Conservation (phyloP, 805 yeast genomes). For the Ogataea nonfermentans region DNA sequence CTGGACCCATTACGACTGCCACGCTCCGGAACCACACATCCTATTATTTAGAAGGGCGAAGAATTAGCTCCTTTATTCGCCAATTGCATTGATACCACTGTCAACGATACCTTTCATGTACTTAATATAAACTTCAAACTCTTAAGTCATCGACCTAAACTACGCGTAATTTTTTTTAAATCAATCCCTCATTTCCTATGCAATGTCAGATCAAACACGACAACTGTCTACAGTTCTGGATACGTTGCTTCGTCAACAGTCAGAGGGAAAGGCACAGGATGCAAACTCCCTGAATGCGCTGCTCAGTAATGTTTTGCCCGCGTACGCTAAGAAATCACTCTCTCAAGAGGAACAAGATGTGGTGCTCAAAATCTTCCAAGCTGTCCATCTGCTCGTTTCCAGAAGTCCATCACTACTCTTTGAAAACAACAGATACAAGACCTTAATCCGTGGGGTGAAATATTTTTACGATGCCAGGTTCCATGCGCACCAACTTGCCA, state of each 20-base stretch:
- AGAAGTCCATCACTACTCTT: conserved; percentile 27
- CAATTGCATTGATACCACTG: conserved; percentile 7
- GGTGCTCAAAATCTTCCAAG: conserved; percentile 30
- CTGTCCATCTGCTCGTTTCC: conserved; percentile 23
- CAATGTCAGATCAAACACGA: conserved; percentile 25
- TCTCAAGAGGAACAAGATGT: conserved; percentile 19
- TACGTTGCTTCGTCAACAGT: conserved; percentile 26
- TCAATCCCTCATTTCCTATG: neutral
- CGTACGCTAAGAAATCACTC: conserved; percentile 19
- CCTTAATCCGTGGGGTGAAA: conserved; percentile 21
- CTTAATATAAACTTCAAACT: conserved; percentile 6
- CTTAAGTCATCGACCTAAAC: neutral
- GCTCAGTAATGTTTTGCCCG: conserved; percentile 29
- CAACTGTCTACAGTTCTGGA: conserved; percentile 30
- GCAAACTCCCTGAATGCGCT: conserved; percentile 32
- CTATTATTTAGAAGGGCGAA: conserved; percentile 74
- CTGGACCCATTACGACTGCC: conserved; percentile 98
- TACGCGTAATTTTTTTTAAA: conserved; percentile 10
- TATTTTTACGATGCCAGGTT: conserved; percentile 28
- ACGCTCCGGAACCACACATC: conserved; percentile 98
- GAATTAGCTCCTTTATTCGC: conserved; percentile 12
- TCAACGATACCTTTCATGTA: conserved; percentile 8
- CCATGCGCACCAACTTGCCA: conserved; percentile 23
- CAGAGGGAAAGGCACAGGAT: conserved; percentile 27
- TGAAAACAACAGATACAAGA: conserved; percentile 23